Conservation (phyloP, 345 rosid genomes). For the Arabis hirsuta region DNA sequence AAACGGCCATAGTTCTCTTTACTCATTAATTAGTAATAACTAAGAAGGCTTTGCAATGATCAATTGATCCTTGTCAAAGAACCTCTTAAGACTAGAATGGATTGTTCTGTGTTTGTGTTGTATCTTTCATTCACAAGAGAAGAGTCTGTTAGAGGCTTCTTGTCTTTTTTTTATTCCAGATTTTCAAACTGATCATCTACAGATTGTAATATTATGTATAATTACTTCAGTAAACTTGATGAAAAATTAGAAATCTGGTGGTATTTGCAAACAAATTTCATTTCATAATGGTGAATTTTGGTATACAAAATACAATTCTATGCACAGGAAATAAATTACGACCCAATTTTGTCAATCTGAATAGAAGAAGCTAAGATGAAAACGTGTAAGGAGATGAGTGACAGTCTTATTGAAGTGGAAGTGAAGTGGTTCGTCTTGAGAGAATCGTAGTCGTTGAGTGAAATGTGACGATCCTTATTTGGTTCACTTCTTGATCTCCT, state of each 20-base stretch:
- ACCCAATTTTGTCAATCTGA: conserved; percentile 21
- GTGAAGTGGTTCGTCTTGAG: conserved; percentile 43
- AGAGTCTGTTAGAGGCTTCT: not conserved
- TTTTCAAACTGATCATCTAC: conserved; percentile 2
- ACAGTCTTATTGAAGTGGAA: conserved; percentile 37
- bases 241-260: not conserved
- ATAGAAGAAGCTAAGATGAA: conserved; percentile 38
- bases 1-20: conserved; percentile 19
- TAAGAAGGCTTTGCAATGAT: conserved; percentile 14
- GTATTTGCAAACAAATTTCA: conserved; percentile 19
- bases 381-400: conserved; percentile 48
- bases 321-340: conserved; percentile 32
- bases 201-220: conserved; percentile 15
- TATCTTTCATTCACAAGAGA: conserved; percentile 3
- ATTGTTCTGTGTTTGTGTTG: conserved; percentile 21
- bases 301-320: conserved; percentile 24
- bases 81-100: conserved; percentile 12
- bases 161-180: conserved; percentile 3
- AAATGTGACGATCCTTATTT: conserved; percentile 32
- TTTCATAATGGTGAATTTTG: not conserved
- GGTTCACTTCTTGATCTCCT: conserved; percentile 40
- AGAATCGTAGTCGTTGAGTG: conserved; percentile 27
- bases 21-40: conserved; percentile 24
- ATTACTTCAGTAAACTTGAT: not conserved
- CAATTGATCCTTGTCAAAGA: conserved; percentile 12